Percentiles rank a stretch among this genome's conserved stretches.
Evolutionary conservation across 2,329 filamentous ascomycete species (phyloP).

Genomic region (Claviceps sp.): DNA sequence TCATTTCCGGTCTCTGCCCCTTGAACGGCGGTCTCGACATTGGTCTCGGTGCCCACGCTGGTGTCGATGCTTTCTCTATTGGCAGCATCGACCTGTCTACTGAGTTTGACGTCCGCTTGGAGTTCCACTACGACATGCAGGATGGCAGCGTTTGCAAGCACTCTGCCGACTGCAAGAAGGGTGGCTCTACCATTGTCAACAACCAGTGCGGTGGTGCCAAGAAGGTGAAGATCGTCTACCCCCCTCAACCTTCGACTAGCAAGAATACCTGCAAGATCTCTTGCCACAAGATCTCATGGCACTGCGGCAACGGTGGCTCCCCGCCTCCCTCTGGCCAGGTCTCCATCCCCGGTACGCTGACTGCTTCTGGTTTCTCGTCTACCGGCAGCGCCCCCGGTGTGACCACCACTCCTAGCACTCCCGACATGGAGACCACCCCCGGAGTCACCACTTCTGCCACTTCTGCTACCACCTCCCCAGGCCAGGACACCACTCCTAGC

Average conservation of each 20-base stretch:
- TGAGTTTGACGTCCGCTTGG: conserved; percentile 63
- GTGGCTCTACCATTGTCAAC: conserved; percentile 63
- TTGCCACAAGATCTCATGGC: conserved; percentile 34
- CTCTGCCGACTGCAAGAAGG: conserved; percentile 49
- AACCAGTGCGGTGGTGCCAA: conserved; percentile 84
- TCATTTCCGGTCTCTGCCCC: conserved; percentile 43
- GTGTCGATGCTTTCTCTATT: conserved; percentile 52
- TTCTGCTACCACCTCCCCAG: not conserved
- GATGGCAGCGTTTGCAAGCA: conserved; percentile 76
- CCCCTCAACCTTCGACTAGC: conserved; percentile 37
- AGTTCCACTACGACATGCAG: conserved; percentile 79
- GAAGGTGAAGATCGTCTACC: conserved; percentile 59
- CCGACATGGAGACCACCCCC: not conserved
- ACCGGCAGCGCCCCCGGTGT: conserved; percentile 1
- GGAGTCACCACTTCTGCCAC: not conserved
- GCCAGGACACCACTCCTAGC: conserved; percentile 8
- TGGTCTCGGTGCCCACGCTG: conserved; percentile 29
- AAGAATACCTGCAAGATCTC: conserved; percentile 51
- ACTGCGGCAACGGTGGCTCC: conserved; percentile 37
- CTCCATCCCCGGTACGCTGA: not conserved
- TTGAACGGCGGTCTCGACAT: conserved; percentile 42
- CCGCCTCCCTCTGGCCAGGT: conserved; percentile 1
- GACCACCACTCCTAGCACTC: not conserved
- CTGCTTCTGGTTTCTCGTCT: not conserved
- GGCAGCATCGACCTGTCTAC: conserved; percentile 57